phyloP scores from a whole-genome alignment of 169 alveolate species.

The Perkinsus marinus region DNA sequence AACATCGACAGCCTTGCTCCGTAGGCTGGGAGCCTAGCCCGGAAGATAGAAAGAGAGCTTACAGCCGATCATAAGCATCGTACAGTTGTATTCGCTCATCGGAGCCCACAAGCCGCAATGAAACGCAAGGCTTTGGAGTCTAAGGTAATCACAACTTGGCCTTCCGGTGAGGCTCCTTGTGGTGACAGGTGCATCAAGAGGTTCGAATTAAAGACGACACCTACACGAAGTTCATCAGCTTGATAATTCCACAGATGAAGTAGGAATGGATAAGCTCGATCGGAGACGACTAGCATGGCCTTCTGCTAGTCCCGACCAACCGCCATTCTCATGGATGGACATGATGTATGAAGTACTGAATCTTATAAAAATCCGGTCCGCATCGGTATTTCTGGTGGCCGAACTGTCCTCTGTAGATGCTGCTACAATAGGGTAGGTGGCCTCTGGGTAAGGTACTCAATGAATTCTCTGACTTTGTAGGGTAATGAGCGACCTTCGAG shows the following conservation, averaged over 20 bases:
- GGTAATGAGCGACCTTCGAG: not conserved
- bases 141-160: not conserved
- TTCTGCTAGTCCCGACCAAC: no score
- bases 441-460: not conserved
- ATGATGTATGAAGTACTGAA: no score
- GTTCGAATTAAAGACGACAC: no score
- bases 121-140: not conserved
- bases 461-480: not conserved
- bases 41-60: not conserved
- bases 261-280: no score
- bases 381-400: no score
- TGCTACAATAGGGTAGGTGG: not conserved
- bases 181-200: not conserved
- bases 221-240: no score
- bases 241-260: no score
- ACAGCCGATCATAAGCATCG: not conserved
- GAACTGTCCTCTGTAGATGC: not conserved
- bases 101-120: not conserved
- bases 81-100: not conserved
- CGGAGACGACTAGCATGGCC: no score
- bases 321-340: no score
- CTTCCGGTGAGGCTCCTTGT: no score
- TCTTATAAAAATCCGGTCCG: no score
- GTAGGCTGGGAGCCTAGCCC: not conserved
- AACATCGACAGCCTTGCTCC: not conserved